Base-by-base conservation (phyloP, 495 filamentous ascomycete genomes). In the Penicillium mononematosum region DNA sequence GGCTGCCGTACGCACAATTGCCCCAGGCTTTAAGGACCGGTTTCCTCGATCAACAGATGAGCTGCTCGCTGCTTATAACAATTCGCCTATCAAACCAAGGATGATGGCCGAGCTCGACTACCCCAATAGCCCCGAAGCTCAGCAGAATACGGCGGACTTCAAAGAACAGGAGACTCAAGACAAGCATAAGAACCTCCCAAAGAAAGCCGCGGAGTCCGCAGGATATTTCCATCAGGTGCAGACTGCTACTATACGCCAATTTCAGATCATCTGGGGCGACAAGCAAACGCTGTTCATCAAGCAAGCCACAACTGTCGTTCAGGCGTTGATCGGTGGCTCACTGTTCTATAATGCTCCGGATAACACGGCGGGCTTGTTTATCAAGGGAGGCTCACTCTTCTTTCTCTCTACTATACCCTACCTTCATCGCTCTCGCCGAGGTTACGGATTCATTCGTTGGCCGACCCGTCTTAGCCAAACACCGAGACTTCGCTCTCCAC, bases 331-430 rank as follows among this genome's bases (percentile, higher is more conserved):
- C 31, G 69, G 59, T 32, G 70, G 72, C 2, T 75, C 70, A 0
- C 59, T 67, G 3, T 75, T 70, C 59, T 75, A 73, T 50, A 63
- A 68, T 31, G 58, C 70, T 19, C 65, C 70, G 0, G 46, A 64
- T 17, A 70, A 61, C 29, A 63, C 66, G 1, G 59, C 45, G 5
- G 79, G 79, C 17, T 63, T 80, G 17, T 82, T 81, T 53, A 60
- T 73, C 46, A 81, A 81, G 55, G 71, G 68, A 8, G 79, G 79
- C 55, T 74, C 74, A 14, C 50, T 81, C 19, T 91, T 91, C 73
- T 88, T 88, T 90, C 69, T 77, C 83, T 47, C 61, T 90, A 4
- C 70, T 92, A 27, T 90, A 89, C 70, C 85, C 86, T 60, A 80
- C 80, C 42, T 76, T 91, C 46, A 71, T 88, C 9, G 83, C 88